Evolutionary conservation across 1,284 basidiomycete genomes (phyloP), one percentile per base, ranked within the genome.

Genomic region (Boletellus deceptivus): DNA sequence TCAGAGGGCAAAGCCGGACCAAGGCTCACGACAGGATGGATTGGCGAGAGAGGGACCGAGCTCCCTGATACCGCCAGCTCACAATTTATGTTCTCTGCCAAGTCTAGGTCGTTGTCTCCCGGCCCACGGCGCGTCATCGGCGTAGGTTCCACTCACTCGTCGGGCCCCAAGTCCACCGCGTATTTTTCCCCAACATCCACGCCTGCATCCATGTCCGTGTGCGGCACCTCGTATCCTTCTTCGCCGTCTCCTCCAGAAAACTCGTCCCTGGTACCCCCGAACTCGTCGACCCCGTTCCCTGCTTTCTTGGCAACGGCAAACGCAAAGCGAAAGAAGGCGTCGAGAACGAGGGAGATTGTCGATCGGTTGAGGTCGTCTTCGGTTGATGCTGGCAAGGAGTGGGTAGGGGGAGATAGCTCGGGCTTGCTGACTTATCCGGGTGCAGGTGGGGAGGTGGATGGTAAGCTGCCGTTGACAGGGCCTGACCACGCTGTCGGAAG

Each of bases 321-420:
- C 17, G 52, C 46, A 41, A 63, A 67, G 40, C 58, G 57, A 14
- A 65, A 63, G 53, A 63, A 62, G 54, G 16, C 46, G 9, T 68
- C 64, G 22, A 53, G 60, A 37, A 64, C 65, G 50, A 60, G 63
- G 20, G 62, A 64, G 49, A 68, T 64, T 34, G 61, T 64, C 3
- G 62, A 68, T 48, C 59, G 50, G 29, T 18, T 68, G 43, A 60
- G 62, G 50, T 64, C 62, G 31, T 54, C 53, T 37, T 67, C 60
- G 17, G 40, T 61, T 7, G 60, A 65, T 52, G 52, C 34, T 1
- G 62, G 58, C 13, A 63, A 51, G 46, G 49, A 50, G 10, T 20
- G 35, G 27, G 39, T 34, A 8, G 55, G 16, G 4, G 20, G 22
- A 42, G 62, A 56, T 20, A 5, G 25, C 29, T 33, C 55, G 45